These are phyloP conservation scores for Elaeagnus macrophylla DNA, from an alignment of 306 rosid species.

Conservation along the genomic window DNA sequence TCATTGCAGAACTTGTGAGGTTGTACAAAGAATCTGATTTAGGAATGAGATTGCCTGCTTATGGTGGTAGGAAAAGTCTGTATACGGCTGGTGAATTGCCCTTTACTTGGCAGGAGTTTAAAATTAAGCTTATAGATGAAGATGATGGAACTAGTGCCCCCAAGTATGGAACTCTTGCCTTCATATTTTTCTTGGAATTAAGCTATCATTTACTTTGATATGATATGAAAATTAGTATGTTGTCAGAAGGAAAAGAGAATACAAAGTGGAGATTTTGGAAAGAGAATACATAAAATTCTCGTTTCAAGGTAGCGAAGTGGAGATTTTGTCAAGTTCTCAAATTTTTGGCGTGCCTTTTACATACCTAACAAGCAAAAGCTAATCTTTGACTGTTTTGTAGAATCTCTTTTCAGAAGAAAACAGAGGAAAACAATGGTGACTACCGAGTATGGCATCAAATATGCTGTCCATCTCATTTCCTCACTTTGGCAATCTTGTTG, in stretches of 20 bases:
- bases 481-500: slow-evolving; percentile 77
- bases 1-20: slow-evolving; percentile 87
- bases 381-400: too few relatives aligned
- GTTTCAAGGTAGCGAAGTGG: too few relatives aligned
- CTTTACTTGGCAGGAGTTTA: slow-evolving; percentile 79
- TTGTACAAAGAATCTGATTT: slow-evolving; percentile 72
- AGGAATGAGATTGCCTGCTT: slow-evolving; percentile 92
- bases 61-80: slow-evolving; percentile 90
- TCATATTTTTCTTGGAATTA: not conserved
- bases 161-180: slow-evolving; percentile 48
- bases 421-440: slow-evolving; percentile 26
- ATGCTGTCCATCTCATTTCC: slow-evolving; percentile 61
- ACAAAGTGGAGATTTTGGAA: slow-evolving; percentile 69
- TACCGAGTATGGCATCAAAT: slow-evolving; percentile 51
- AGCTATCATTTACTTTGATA: too few relatives aligned
- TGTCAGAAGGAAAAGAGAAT: slow-evolving; percentile 66
- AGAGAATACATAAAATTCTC: too few relatives aligned
- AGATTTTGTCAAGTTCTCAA: too few relatives aligned
- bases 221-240: too few relatives aligned
- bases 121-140: slow-evolving; percentile 64
- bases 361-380: too few relatives aligned
- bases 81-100: slow-evolving; percentile 98
- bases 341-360: too few relatives aligned
- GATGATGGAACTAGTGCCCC: slow-evolving; percentile 60
- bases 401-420: too few relatives aligned